Base-by-base conservation (phyloP, 2,329 filamentous ascomycete genomes). In the Geosmithia flava region DNA sequence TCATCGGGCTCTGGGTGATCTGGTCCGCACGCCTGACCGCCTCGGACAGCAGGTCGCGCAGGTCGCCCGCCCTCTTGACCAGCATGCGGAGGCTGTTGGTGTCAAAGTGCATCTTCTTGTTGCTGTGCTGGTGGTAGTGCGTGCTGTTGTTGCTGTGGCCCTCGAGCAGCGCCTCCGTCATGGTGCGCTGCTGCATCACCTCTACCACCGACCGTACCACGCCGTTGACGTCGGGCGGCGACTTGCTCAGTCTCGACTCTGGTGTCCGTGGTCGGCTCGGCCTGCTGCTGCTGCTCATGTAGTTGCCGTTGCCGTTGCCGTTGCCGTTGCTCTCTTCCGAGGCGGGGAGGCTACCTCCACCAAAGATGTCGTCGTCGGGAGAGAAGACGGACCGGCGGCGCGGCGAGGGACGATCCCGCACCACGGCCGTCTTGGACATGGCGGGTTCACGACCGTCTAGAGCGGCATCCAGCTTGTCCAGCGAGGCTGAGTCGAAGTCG, bases 81-180 rank as follows among this genome's bases (percentile, higher is more conserved):
- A 84, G 65, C 56, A 80, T 76, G 55, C 78, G 79, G n/a, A 84
- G 68, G 59, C 78, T 83, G 53, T 81, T 82, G 5, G 80, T 83
- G 57, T 83, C 80, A 53, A 84, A 84, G 50, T 81, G 81, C 56
- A 83, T 59, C 53, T 72, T 63, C 44, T 75, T 75, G 51, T 37
- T 37, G 33, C 33, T 37, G 33, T 37, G 10, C 11, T 37, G 15
- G 15, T 16, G 10, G 33, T 37, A 13, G 33, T 27, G 23, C 23
- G 23, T 27, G 23, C 33, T 13, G 33, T 7, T 37, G 33, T 37
- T 13, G 43, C 71, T 65, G 11, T 57, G 60, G 51, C 57, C 61
- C 63, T 47, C 58, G 49, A 15, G 60, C 23, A 42, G 39, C 17
- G 20, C 30, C 27, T 48, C 59, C 51, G 20, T 49, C 61, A 65